Evolutionary conservation across 768 basidiomycete species (phyloP), one percentile per base, ranked within the genome.

Genomic region (Sporobolomyces roseus): DNA sequence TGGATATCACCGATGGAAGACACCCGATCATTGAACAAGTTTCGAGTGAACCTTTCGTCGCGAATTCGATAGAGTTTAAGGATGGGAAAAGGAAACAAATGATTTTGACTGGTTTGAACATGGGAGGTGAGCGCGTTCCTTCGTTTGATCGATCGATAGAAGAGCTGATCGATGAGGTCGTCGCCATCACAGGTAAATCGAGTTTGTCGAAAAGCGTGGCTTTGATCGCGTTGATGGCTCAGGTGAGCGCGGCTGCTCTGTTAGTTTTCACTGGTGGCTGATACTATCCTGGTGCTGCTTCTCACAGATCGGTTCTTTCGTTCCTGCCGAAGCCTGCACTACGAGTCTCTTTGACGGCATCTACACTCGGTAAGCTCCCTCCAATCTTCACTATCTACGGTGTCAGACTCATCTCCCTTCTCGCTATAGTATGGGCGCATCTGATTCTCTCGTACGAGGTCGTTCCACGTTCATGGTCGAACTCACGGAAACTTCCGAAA

Each of bases 401-500:
- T 9, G 29, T 1, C 17, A 8, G 1, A 45, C 58, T 25, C 14
- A n/a, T n/a, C n/a, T n/a, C n/a, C n/a, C 30, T 58, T 93, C 93
- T 91, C 91, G 91, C n/a, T 29, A 6, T 9, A 27, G 17, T 8
- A 67, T 75, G 63, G 66, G 67, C 63, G 94, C 94, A 0, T 88
- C 86, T 14, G 94, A 98, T 77, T 91, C 96, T 71, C 79, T 97
- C 30, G 84, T 86, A 9, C 83, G 88, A 45, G 92, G 92, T 0
- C 85, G 90, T 12, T 94, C 92, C 0, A 98, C 80, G 9, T 96
- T 97, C 78, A 96, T 96, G 93, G 90, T 97, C 4, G 94, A 99
- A 79, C 87, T 98, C 83, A 83, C 88, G 8, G 93, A 97, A 77
- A 96, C 93, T 0, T 88, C 87, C 74, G 90, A 96, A 74, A 93